phyloP scores from a whole-genome alignment of 192 early-diverging fungal species.

The Dimargaris verticillata region DNA sequence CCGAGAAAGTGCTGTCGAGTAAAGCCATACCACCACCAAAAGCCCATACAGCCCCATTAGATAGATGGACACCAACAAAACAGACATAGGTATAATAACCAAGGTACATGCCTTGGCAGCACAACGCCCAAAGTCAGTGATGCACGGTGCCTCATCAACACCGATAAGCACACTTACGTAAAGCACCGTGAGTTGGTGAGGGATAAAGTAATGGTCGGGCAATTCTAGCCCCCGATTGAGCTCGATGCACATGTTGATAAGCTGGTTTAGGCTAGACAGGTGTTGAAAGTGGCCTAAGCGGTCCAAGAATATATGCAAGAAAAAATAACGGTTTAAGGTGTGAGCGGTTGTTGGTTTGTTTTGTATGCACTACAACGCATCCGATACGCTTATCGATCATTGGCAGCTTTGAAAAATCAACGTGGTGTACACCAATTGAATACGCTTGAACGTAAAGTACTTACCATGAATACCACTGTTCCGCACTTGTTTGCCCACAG shows the following conservation, averaged over 20 bases:
- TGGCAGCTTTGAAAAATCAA: not conserved
- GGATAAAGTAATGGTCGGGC: constrained; percentile 2
- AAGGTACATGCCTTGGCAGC: not conserved
- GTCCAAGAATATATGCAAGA: not conserved
- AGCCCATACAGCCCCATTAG: not conserved
- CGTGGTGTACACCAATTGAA: not conserved
- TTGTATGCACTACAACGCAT: not conserved
- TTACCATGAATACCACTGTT: constrained; percentile 11
- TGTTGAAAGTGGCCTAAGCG: constrained; percentile 8
- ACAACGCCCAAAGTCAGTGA: not conserved
- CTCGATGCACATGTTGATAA: constrained; percentile 2
- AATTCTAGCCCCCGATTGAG: not conserved
- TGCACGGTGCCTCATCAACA: not conserved
- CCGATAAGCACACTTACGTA: constrained; percentile 3
- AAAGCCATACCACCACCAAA: not conserved
- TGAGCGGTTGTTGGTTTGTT: not conserved
- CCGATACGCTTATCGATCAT: not conserved
- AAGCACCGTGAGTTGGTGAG: constrained; percentile 9
- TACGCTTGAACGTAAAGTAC: not conserved
- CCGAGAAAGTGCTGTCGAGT: constrained; percentile 2
- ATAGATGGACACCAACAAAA: not conserved
- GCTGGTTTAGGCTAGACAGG: constrained; percentile 6
- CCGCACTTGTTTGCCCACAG: not conserved
- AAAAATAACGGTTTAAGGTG: not conserved
- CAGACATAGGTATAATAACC: not conserved